Conservation (phyloP, 2,329 filamentous ascomycete species). For the Coniochaeta sp. region DNA sequence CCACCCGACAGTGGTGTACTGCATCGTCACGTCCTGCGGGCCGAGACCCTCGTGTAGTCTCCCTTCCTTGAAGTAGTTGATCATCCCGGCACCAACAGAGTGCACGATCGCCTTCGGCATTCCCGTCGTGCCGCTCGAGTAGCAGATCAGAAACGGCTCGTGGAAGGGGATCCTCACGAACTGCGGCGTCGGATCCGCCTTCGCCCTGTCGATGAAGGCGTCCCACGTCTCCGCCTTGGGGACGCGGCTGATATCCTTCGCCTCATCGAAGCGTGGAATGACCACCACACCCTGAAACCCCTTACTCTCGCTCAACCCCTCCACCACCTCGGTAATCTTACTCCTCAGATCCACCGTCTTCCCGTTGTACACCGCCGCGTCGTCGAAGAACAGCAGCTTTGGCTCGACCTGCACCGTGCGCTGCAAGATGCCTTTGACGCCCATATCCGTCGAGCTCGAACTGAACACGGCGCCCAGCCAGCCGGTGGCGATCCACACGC, state of each 20-base stretch:
- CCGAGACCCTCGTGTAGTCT: conserved; percentile 37
- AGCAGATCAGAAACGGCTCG: conserved; percentile 72
- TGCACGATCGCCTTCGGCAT: conserved; percentile 84
- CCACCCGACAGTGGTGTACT: conserved; percentile 69
- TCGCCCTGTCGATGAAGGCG: conserved; percentile 31
- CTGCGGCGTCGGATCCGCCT: conserved; percentile 23
- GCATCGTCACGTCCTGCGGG: conserved; percentile 35
- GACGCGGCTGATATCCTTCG: conserved; percentile 52
- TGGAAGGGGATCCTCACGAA: conserved; percentile 61
- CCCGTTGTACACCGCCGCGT: conserved; percentile 72
- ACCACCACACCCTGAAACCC: conserved; percentile 59
- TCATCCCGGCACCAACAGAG: conserved; percentile 56
- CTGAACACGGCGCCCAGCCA: conserved; percentile 71
- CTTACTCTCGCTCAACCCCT: conserved; percentile 51
- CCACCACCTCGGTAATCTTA: conserved; percentile 63
- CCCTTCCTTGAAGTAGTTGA: conserved; percentile 53
- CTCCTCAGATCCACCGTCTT: conserved; percentile 62
- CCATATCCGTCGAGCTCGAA: conserved; percentile 76
- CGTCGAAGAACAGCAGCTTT: conserved; percentile 73
- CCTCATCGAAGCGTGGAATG: conserved; percentile 56
- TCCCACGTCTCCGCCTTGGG: conserved; percentile 37
- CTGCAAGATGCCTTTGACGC: conserved; percentile 69
- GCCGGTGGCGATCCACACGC: conserved; percentile 62
- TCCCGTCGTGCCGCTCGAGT: conserved; percentile 76
- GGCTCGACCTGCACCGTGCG: conserved; percentile 68